phyloP scores from a whole-genome alignment of 257 asterid species.

The Solanum rostratum region DNA sequence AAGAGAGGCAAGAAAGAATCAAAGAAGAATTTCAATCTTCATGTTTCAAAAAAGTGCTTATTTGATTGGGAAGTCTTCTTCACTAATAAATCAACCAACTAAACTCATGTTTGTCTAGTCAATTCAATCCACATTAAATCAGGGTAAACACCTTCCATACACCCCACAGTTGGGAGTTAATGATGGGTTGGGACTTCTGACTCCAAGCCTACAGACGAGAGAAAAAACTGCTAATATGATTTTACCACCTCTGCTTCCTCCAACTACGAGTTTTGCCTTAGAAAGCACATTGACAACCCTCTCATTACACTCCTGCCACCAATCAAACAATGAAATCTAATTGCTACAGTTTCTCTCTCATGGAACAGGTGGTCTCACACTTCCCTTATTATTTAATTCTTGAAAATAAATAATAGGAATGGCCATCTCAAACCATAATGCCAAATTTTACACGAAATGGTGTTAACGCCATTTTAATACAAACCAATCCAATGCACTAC shows the following conservation, averaged over 20 bases:
- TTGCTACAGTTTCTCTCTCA: neutral
- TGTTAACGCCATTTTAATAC: neutral
- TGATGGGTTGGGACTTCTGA: neutral
- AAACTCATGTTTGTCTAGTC: neutral
- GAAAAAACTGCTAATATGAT: neutral
- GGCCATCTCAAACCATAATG: neutral
- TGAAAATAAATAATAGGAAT: neutral
- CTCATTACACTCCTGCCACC: neutral
- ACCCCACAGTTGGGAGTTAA: neutral
- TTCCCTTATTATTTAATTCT: neutral
- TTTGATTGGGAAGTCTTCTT: neutral
- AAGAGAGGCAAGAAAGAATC: neutral
- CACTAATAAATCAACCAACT: neutral
- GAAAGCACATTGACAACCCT: neutral
- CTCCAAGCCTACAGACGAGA: neutral
- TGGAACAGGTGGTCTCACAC: neutral
- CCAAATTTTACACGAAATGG: neutral
- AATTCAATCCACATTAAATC: neutral
- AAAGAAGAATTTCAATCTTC: neutral
- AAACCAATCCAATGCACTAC: neutral
- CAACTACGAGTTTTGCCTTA: neutral
- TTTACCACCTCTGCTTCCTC: neutral
- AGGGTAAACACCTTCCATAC: neutral
- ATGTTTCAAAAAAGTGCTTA: neutral
- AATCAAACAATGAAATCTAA: neutral